Conservation (phyloP, 352 stramenopile species). For the Globisporangium canariense region DNA sequence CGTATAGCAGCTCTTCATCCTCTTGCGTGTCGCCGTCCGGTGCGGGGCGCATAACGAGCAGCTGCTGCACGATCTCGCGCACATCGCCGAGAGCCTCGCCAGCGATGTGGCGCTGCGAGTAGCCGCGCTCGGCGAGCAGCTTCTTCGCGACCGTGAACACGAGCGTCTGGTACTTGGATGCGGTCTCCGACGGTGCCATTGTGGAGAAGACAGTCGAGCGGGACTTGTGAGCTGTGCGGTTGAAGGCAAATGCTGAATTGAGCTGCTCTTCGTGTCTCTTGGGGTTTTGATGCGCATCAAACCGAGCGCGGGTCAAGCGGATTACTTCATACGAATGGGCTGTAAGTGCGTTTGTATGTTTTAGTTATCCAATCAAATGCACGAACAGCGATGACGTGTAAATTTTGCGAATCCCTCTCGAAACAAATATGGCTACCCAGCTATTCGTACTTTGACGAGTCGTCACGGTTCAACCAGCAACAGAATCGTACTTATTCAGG, state of each 20-base stretch:
- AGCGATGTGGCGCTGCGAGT: constrained; percentile 36
- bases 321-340: not conserved
- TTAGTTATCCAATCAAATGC: constrained; percentile 2
- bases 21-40: constrained; percentile 26
- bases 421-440: not conserved
- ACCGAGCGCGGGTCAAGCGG: not conserved
- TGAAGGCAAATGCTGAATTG: constrained; percentile 4
- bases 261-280: not conserved
- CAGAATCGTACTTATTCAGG: not conserved
- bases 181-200: constrained; percentile 12
- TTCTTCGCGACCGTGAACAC: constrained; percentile 25
- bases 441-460: not conserved
- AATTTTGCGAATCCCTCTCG: not conserved
- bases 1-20: constrained; percentile 36
- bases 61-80: constrained; percentile 48
- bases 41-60: constrained; percentile 38
- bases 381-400: not conserved
- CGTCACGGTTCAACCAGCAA: not conserved
- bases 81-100: constrained; percentile 37
- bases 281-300: not conserved
- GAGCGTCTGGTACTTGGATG: constrained; percentile 28
- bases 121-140: constrained; percentile 34
- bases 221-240: not conserved
- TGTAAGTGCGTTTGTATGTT: not conserved
- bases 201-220: not conserved